These are phyloP conservation scores for Trichophyton schoenleinii DNA, from an alignment of 2,329 filamentous ascomycete genomes.

Conservation along the genomic window DNA sequence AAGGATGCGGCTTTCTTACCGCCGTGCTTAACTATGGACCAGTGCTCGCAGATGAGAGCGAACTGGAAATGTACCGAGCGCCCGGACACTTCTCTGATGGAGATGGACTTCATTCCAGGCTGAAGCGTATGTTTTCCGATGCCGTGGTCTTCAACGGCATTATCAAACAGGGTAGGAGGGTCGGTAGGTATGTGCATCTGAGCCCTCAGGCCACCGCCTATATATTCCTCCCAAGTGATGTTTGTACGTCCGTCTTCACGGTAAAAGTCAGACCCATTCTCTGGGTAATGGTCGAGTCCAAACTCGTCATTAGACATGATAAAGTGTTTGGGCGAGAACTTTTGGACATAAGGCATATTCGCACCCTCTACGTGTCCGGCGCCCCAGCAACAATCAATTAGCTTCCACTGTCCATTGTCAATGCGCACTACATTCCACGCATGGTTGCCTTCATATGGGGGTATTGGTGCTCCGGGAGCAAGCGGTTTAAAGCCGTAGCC, in stretches of 20 bases:
- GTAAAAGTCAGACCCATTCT: constrained; percentile 52
- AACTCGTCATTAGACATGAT: constrained; percentile 64
- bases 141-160: constrained; percentile 38
- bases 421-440: constrained; percentile 91
- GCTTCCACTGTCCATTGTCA: constrained; percentile 78
- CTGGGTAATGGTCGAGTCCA: constrained; percentile 66
- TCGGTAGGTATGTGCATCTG: constrained; percentile 30
- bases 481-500: constrained; percentile 61
- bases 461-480: constrained; percentile 51
- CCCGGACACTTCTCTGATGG: constrained; percentile 41
- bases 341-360: constrained; percentile 49
- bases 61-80: constrained; percentile 64
- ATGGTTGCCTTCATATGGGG: constrained; percentile 54
- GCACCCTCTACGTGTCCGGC: constrained; percentile 54
- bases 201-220: constrained; percentile 45
- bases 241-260: constrained; percentile 53
- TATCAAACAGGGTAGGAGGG: constrained; percentile 36
- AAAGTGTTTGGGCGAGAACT: constrained; percentile 53
- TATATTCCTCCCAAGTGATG: constrained; percentile 71
- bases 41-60: constrained; percentile 67
- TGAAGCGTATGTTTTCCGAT: constrained; percentile 47
- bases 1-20: constrained; percentile 55
- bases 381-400: constrained; percentile 88
- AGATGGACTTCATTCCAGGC: constrained; percentile 49
- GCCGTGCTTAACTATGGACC: constrained; percentile 53